Conservation (phyloP, 768 basidiomycete genomes). For the Phylloporus sp. region DNA sequence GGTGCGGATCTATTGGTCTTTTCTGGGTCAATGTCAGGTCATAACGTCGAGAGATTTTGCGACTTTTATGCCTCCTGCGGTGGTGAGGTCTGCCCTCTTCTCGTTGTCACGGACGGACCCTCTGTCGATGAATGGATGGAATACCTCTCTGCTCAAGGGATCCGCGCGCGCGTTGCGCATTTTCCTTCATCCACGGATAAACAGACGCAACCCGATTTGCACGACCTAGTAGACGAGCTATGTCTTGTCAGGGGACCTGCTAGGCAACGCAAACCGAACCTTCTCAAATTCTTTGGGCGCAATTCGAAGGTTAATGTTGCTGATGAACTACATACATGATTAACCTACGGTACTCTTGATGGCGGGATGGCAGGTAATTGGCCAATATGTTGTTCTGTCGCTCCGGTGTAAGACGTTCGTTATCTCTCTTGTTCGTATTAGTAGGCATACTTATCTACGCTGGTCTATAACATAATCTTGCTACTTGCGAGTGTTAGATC, state of each 20-base stretch:
- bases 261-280: conserved; percentile 9
- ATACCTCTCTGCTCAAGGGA: conserved; percentile 7
- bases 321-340: neutral
- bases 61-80: conserved; percentile 15
- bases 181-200: neutral
- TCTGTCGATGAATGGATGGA: conserved; percentile 10
- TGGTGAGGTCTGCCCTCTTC: conserved; percentile 25
- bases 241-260: conserved; percentile 23
- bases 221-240: conserved; percentile 15
- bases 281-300: conserved; percentile 17
- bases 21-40: conserved; percentile 6
- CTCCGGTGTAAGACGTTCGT: too few species aligned
- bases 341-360: neutral
- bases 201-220: conserved; percentile 1
- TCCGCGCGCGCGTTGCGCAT: conserved; percentile 12
- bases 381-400: too few species aligned
- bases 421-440: too few species aligned
- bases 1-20: conserved; percentile 25
- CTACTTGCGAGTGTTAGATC: too few species aligned
- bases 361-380: too few species aligned
- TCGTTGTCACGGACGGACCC: conserved; percentile 14
- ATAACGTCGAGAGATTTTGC: conserved; percentile 7
- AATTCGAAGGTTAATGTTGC: conserved; percentile 4
- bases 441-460: too few species aligned
- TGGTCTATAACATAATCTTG: too few species aligned